Evolutionary conservation across 805 yeast species (phyloP).

Genomic region (Ogataea salicorniae): DNA sequence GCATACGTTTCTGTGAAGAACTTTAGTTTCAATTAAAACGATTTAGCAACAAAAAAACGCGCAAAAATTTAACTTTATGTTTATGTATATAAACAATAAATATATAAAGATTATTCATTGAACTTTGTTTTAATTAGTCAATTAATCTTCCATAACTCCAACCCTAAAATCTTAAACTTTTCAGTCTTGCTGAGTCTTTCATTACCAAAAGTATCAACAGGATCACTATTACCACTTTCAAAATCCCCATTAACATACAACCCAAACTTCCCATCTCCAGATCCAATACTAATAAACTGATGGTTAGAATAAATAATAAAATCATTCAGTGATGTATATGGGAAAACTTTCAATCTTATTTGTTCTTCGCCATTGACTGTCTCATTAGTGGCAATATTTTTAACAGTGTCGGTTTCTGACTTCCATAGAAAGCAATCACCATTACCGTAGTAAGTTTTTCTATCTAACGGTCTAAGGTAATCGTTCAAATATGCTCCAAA

Average conservation of each 20-base stretch:
- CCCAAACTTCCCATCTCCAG: constrained; percentile 91
- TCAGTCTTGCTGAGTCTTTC: constrained; percentile 53
- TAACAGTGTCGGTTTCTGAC: constrained; percentile 40
- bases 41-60: too few species aligned
- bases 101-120: too few species aligned
- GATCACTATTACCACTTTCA: constrained; percentile 69
- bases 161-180: constrained; percentile 67
- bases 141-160: constrained; percentile 81
- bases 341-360: constrained; percentile 69
- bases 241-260: constrained; percentile 79
- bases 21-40: too few species aligned
- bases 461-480: constrained; percentile 62
- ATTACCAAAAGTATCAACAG: constrained; percentile 84
- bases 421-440: constrained; percentile 96
- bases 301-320: constrained; percentile 78
- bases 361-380: constrained; percentile 17
- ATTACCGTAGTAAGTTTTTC: constrained; percentile 78
- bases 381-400: constrained; percentile 17
- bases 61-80: too few species aligned
- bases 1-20: too few species aligned
- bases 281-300: constrained; percentile 77
- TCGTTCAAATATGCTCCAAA: constrained; percentile 85
- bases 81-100: too few species aligned
- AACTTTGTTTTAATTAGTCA: not conserved
- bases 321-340: constrained; percentile 84